These are phyloP conservation scores for Paecilomyces variotii DNA, from an alignment of 2,329 filamentous ascomycete species.

Conservation along the genomic window DNA sequence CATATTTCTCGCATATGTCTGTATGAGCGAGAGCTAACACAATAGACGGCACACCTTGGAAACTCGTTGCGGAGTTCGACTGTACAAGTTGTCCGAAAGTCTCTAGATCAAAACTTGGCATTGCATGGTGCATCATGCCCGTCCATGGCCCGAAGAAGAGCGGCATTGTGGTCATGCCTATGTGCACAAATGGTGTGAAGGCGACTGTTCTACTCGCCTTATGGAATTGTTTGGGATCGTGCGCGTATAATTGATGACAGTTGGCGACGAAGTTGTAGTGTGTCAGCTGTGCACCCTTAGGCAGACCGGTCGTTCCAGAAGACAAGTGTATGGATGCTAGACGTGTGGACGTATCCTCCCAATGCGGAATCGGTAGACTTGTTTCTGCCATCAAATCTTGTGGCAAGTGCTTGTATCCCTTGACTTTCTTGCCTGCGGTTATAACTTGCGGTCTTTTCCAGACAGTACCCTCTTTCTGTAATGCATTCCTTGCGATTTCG, in stretches of 20 bases:
- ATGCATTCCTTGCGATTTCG: conserved; percentile 18
- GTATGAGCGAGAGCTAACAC: conserved; percentile 31
- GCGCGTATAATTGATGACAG: conserved; percentile 26
- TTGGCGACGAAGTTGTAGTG: conserved; percentile 45
- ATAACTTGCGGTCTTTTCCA: conserved; percentile 30
- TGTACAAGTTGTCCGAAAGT: conserved; percentile 27
- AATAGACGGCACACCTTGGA: conserved; percentile 35
- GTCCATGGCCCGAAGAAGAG: conserved; percentile 38
- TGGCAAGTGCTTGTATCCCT: conserved; percentile 10
- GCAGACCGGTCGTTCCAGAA: conserved; percentile 44
- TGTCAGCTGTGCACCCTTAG: conserved; percentile 47
- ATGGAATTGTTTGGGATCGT: conserved; percentile 30
- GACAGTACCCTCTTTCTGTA: conserved; percentile 17
- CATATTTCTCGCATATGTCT: conserved; percentile 26
- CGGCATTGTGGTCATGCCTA: conserved; percentile 38
- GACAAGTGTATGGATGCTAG: conserved; percentile 32
- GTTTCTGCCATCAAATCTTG: conserved; percentile 19
- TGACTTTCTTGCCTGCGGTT: conserved; percentile 25
- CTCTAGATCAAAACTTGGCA: conserved; percentile 33
- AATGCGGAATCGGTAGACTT: conserved; percentile 30
- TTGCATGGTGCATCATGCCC: conserved; percentile 39
- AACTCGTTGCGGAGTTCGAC: conserved; percentile 28
- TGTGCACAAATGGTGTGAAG: conserved; percentile 40
- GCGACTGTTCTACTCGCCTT: conserved; percentile 28
- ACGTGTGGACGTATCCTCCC: conserved; percentile 23